Conservation (phyloP, 1,139 yeast species). For the Wickerhamiella infanticola region DNA sequence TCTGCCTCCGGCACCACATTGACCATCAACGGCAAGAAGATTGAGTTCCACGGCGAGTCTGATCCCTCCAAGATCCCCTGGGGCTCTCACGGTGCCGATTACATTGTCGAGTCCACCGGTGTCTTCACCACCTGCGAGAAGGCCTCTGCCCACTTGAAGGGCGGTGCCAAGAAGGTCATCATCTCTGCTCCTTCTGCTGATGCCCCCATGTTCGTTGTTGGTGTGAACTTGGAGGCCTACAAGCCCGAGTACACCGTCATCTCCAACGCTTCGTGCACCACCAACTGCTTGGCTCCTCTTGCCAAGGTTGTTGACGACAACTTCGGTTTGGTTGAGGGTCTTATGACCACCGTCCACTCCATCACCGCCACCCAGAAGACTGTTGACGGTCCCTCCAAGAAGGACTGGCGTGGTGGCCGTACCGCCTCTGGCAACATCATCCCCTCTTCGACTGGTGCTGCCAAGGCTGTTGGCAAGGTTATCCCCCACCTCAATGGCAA, state of each 20-base stretch:
- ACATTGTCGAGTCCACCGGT: constrained; percentile 77
- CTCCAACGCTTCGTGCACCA: constrained; percentile 82
- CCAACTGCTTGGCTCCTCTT: constrained; percentile 81
- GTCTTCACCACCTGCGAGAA: constrained; percentile 67
- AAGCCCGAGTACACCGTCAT: constrained; percentile 53
- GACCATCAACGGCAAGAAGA: constrained; percentile 52
- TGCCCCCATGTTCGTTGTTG: constrained; percentile 80
- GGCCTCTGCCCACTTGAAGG: constrained; percentile 66
- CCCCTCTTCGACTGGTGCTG: constrained; percentile 87
- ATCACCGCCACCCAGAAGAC: constrained; percentile 85
- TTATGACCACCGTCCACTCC: constrained; percentile 85
- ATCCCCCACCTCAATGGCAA: constrained; percentile 78
- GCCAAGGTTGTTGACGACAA: constrained; percentile 70
- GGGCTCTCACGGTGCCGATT: constrained; percentile 65
- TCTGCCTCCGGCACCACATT: constrained; percentile 39
- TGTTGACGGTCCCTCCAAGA: constrained; percentile 83
- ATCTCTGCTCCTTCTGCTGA: constrained; percentile 80
- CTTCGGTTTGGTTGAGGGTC: constrained; percentile 73
- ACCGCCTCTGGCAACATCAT: constrained; percentile 82
- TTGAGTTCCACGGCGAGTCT: constrained; percentile 57
- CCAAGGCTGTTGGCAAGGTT: constrained; percentile 86
- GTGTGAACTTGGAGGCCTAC: constrained; percentile 66
- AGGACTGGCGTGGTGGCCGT: constrained; percentile 94
- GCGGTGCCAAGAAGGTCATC: constrained; percentile 82
- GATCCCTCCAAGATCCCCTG: constrained; percentile 74